These are phyloP conservation scores for rapeseed (Brassica napus) DNA, from an alignment of 345 rosid species.

Conservation along the genomic window DNA sequence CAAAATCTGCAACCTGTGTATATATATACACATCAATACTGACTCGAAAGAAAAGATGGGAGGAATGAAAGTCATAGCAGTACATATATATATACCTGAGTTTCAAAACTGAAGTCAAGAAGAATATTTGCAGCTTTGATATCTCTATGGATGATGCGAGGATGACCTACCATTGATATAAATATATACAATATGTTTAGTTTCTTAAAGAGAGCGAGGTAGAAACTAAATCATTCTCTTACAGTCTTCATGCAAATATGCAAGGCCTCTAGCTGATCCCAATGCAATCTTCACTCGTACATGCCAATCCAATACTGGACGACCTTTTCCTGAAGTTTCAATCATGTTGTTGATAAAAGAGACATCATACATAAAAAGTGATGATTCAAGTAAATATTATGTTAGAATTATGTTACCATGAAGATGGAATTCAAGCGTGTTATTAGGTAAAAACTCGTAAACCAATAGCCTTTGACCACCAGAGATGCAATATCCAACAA, in stretches of 20 bases:
- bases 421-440: constrained; percentile 78
- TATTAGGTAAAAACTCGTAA: constrained; percentile 74
- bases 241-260: constrained; percentile 97
- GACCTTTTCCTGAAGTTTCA: constrained; percentile 54
- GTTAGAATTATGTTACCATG: constrained; percentile 49
- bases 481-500: constrained; percentile 75
- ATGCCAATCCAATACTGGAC: constrained; percentile 69
- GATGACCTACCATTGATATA: constrained; percentile 61
- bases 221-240: constrained; percentile 27
- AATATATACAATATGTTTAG: neutral
- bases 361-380: neutral
- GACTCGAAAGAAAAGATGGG: neutral
- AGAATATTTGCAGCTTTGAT: constrained; percentile 87
- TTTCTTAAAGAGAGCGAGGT: neutral
- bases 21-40: neutral
- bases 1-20: constrained; percentile 91
- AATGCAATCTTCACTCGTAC: constrained; percentile 75
- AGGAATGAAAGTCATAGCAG: neutral
- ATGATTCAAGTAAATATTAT: neutral
- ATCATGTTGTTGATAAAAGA: constrained; percentile 1
- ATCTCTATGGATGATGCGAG: constrained; percentile 88
- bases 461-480: constrained; percentile 63
- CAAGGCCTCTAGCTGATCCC: constrained; percentile 93
- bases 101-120: constrained; percentile 68
- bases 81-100: constrained; percentile 52